Conservation (phyloP, 345 rosid genomes). For the Salix dunnii region DNA sequence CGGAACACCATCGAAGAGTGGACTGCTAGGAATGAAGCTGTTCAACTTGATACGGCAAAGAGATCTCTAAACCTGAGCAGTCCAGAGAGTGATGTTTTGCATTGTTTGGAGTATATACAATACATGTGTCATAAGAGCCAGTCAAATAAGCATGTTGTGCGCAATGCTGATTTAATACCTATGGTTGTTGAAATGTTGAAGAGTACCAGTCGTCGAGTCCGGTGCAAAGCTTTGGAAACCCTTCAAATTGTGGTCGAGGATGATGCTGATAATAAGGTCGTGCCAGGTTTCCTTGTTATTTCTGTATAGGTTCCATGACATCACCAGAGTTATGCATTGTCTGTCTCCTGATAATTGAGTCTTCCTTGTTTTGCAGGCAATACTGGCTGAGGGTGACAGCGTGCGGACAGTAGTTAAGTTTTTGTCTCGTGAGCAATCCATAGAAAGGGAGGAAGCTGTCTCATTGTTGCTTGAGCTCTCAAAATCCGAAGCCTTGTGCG, state of each 20-base stretch:
- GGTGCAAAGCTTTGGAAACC: conserved; percentile 71
- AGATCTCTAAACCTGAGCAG: conserved; percentile 55
- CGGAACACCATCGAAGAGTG: conserved; percentile 89
- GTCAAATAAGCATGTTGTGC: conserved; percentile 50
- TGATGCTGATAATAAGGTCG: conserved; percentile 81
- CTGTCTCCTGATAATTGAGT: conserved; percentile 6
- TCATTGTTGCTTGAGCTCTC: conserved; percentile 82
- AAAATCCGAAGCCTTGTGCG: conserved; percentile 71
- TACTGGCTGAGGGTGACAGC: conserved; percentile 82
- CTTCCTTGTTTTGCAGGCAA: conserved; percentile 53
- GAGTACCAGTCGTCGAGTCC: conserved; percentile 68
- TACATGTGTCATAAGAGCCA: conserved; percentile 54
- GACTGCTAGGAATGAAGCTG: conserved; percentile 87
- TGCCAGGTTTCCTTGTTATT: conserved; percentile 18
- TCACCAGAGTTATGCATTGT: conserved; percentile 1
- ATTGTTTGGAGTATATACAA: conserved; percentile 52
- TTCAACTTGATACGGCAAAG: conserved; percentile 77
- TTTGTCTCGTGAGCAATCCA: conserved; percentile 64
- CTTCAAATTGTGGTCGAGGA: conserved; percentile 72
- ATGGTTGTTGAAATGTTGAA: conserved; percentile 72
- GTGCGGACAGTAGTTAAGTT: conserved; percentile 90
- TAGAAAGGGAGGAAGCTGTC: conserved; percentile 87
- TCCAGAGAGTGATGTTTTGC: conserved; percentile 63
- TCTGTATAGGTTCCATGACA: conserved; percentile 3
- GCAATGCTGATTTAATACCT: conserved; percentile 65